Percentiles rank a stretch among this genome's conserved stretches.
Conservation (phyloP, 208 protist species). For the Naegleria gruberi region DNA sequence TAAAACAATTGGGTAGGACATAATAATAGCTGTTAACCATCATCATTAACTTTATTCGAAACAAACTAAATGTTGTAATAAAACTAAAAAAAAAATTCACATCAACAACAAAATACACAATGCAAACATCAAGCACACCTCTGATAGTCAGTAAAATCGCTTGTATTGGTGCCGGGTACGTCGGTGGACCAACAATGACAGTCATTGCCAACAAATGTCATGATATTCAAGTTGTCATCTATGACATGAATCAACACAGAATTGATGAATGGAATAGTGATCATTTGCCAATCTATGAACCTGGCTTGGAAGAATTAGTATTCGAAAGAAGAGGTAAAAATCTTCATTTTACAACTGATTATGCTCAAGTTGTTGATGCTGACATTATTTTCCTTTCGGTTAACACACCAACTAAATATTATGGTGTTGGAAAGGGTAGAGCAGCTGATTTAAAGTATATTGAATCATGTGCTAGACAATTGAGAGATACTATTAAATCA, state of each 20-base stretch:
- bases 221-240: constrained; percentile 73
- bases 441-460: constrained; percentile 76
- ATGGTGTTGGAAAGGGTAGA: constrained; percentile 71
- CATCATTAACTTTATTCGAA: too few species aligned
- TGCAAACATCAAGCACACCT: too few species aligned
- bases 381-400: constrained; percentile 94
- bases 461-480: constrained; percentile 65
- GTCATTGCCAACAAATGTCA: constrained; percentile 85
- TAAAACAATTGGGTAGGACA: too few species aligned
- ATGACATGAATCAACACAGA: constrained; percentile 72
- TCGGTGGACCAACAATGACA: constrained; percentile 90
- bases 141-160: neutral
- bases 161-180: constrained; percentile 73
- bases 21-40: too few species aligned
- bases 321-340: constrained; percentile 60
- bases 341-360: constrained; percentile 87
- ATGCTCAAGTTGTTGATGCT: constrained; percentile 51
- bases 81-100: too few species aligned
- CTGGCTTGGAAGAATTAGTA: constrained; percentile 79
- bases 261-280: constrained; percentile 84
- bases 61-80: too few species aligned
- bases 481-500: constrained; percentile 47
- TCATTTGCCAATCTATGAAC: constrained; percentile 85
- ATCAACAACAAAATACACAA: too few species aligned
- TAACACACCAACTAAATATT: constrained; percentile 90